Percentiles rank a stretch among this genome's conserved stretches.
phyloP scores from a whole-genome alignment of 1,139 yeast species.

The Pichia sp. region DNA sequence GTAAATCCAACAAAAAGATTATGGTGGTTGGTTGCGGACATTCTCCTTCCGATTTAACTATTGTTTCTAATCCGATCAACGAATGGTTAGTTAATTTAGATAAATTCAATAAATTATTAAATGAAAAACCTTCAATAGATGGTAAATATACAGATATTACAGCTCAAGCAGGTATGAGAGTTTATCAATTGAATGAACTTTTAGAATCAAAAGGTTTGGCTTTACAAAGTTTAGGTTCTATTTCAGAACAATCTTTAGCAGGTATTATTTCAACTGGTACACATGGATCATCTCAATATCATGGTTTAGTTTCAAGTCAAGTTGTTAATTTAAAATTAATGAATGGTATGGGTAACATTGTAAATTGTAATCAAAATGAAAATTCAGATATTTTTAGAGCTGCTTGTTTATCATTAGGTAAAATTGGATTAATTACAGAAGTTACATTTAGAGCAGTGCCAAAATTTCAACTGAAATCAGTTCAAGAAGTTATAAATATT shows the following conservation, averaged over 20 bases:
- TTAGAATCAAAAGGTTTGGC: slow-evolving; percentile 65
- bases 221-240: slow-evolving; percentile 87
- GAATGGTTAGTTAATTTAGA: slow-evolving; percentile 91
- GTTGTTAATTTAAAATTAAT: slow-evolving; percentile 70
- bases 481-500: slow-evolving; percentile 76
- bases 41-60: slow-evolving; percentile 87
- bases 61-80: slow-evolving; percentile 42
- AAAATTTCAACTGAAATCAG: slow-evolving; percentile 70
- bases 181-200: slow-evolving; percentile 68
- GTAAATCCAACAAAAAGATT: slow-evolving; percentile 53
- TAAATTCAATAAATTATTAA: slow-evolving; percentile 52
- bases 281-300: slow-evolving; percentile 91
- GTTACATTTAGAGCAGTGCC: slow-evolving; percentile 88
- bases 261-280: slow-evolving; percentile 96
- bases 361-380: slow-evolving; percentile 62
- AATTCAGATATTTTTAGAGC: slow-evolving; percentile 74
- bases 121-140: slow-evolving; percentile 34
- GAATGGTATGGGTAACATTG: slow-evolving; percentile 65
- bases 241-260: slow-evolving; percentile 88
- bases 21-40: slow-evolving; percentile 93
- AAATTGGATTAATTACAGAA: slow-evolving; percentile 81
- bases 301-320: slow-evolving; percentile 86
- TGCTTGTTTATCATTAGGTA: slow-evolving; percentile 82
- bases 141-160: slow-evolving; percentile 81
- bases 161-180: slow-evolving; percentile 85